Evolutionary conservation across 768 basidiomycete species (phyloP), one percentile per base, ranked within the genome.

Genomic region (Boletus rubroflammeus): DNA sequence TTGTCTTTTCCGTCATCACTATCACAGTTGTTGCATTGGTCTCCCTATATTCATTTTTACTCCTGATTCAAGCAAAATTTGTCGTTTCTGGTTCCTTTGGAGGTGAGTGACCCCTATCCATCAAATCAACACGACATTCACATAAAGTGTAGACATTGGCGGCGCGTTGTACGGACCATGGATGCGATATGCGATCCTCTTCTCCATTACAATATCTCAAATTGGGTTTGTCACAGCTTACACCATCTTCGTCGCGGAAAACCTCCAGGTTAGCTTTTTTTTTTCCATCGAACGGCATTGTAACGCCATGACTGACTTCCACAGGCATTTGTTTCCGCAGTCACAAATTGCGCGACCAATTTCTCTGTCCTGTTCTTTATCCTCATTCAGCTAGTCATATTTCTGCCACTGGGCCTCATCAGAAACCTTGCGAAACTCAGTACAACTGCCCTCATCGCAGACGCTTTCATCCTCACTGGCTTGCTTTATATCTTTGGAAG

Each of bases 361-460:
- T 75, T 92, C 59, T 78, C 86, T 2, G 83, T 91, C 29, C 78
- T 82, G 57, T 88, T 84, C 64, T 92, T 90, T 68, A 98, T 99
- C 63, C 66, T 90, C 43, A 74, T 87, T 28, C 91, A 98, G 67
- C 70, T 94, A 41, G 61, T 94, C 62, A 76, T 98, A 65, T 95
- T 98, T 75, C 73, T 98, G 3, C 97, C 97, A 0, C 73, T 97
- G 48, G 90, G 85, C 5, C 84, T 99, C 58, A 79, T 98, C 51
- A 83, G 97, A 29, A 92, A 97, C 72, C 79, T 99, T n/a, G 90
- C 95, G 28, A 97, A 95, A 72, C 81, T 99, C 34, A 93, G 91
- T 61, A 85, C 87, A 2, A 90, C 95, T 0, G 96, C 93, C 3
- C 83, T 99, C 47, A 69, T 97, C 28, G 97, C 97, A 2, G 97